Base-by-base conservation (phyloP, 306 rosid genomes). In the Gynostemma pentaphyllum region DNA sequence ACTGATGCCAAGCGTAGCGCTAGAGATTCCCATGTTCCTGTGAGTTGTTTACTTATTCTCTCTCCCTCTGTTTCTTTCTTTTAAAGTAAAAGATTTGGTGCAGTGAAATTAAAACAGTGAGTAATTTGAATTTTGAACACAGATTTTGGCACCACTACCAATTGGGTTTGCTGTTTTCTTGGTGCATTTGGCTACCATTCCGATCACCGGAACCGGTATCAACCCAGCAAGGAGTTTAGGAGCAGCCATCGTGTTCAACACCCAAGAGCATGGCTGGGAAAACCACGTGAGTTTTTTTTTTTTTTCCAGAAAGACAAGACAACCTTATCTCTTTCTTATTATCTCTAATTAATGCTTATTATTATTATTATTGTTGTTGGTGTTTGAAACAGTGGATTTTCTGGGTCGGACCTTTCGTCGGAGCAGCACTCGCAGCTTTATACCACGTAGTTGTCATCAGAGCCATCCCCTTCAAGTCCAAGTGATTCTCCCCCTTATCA, bases 1-100 rank as follows among this genome's bases (percentile, higher is more conserved):
- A 90, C 97, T 5, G 97, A 90, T 19, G 97, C 97, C 67, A 90
- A 90, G 66, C 88, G 97, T 10, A 87, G 70, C 75, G 95, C 97
- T 66, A 78, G 87, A 73, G 87, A 81, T 71, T 81, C 87, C 10
- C 87, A 81, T 14, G 87, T 81, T 27, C 78, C 95, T 5, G 97
- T 90, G 74, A 36, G 78, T 45, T 14, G 6, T 1, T 1, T 45
- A 16, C 5, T 9, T 10, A 34, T 34, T 9, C 2, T 13, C 66
- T 28, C 29, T 37, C 30, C 16, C 3, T 60, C 29, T 65, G n/a
- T n/a, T n/a, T n/a, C n/a, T n/a, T n/a, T 18, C 66, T 32, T 21
- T 9, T 9, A 26, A n/a, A 18, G 2, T 3, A 21, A 19, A 34
- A 34, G 39, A 34, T 34, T 9, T 9, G 39, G 9, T 10, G 28